These are phyloP conservation scores for Bruguiera sexangula DNA, from an alignment of 345 rosid species.

Conservation along the genomic window DNA sequence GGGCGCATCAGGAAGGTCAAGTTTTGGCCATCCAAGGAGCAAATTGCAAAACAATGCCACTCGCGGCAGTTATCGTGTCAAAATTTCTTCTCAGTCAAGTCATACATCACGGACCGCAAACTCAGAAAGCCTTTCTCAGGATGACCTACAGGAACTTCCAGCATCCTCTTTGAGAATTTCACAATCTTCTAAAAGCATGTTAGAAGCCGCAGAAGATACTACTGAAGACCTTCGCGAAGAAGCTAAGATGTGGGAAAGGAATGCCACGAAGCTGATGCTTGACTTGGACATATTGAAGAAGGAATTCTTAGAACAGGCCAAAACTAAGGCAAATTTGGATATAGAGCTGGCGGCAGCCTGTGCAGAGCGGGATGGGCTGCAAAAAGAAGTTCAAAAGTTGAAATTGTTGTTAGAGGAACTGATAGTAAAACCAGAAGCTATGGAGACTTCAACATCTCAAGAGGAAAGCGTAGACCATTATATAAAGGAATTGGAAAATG, in stretches of 20 bases:
- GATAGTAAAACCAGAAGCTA: conserved; percentile 12
- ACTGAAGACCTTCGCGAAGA: conserved; percentile 42
- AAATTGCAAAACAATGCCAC: conserved; percentile 18
- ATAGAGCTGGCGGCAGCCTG: conserved; percentile 44
- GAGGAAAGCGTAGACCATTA: conserved; percentile 15
- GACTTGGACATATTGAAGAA: conserved; percentile 45
- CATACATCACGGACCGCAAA: conserved; percentile 19
- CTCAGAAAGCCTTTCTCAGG: conserved; percentile 25
- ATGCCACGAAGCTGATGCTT: conserved; percentile 44
- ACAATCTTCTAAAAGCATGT: conserved; percentile 36
- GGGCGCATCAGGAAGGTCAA: conserved; percentile 20
- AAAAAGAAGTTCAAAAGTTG: conserved; percentile 44
- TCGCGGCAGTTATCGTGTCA: conserved; percentile 8
- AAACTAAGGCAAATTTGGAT: conserved; percentile 30
- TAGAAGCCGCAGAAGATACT: conserved; percentile 50
- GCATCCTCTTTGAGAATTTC: conserved; percentile 22
- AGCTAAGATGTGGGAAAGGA: conserved; percentile 58
- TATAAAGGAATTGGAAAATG: conserved; percentile 45
- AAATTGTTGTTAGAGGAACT: conserved; percentile 30
- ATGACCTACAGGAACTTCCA: conserved; percentile 15
- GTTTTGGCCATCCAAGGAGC: conserved; percentile 8
- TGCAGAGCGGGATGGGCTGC: conserved; percentile 41
- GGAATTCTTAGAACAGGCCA: conserved; percentile 45
- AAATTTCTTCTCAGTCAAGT: conserved; percentile 30
- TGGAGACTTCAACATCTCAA: conserved; percentile 27